These are phyloP conservation scores for Physcomitrium patens DNA, from an alignment of 225 moss, liverwort and hornwort species.

Conservation along the genomic window DNA sequence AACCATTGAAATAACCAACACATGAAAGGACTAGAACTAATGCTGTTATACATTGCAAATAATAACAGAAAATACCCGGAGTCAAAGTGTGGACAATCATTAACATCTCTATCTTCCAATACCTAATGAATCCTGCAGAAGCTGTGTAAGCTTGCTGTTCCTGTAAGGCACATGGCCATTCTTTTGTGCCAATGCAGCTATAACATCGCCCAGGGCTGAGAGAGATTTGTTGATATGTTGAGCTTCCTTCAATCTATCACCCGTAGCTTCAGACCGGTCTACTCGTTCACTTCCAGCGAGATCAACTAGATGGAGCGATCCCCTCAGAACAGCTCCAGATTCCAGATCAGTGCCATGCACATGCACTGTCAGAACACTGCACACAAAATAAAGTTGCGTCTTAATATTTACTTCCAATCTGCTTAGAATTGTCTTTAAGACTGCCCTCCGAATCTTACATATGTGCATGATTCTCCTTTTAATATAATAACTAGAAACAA, in stretches of 20 bases:
- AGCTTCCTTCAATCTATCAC: slow-evolving; percentile 86
- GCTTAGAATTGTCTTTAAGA: neutral
- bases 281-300: slow-evolving; percentile 89
- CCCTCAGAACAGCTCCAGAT: slow-evolving; percentile 70
- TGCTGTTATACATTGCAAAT: slow-evolving; percentile 1
- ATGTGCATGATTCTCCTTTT: too few relatives aligned
- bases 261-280: slow-evolving; percentile 84
- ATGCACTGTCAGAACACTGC: slow-evolving; percentile 83
- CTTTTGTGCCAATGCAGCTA: slow-evolving; percentile 81
- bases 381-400: slow-evolving; percentile 13
- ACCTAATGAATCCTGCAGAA: slow-evolving; percentile 84
- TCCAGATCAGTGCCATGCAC: slow-evolving; percentile 77
- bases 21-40: slow-evolving; percentile 1
- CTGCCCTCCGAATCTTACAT: too few relatives aligned
- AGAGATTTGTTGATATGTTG: slow-evolving; percentile 91
- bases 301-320: slow-evolving; percentile 80
- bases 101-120: neutral
- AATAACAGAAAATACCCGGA: neutral
- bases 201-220: slow-evolving; percentile 86
- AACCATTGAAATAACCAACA: slow-evolving; percentile 13
- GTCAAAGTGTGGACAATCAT: slow-evolving; percentile 8
- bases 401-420: slow-evolving; percentile 2
- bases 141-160: slow-evolving; percentile 85
- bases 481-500: too few relatives aligned
- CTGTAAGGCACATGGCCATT: slow-evolving; percentile 80